A percentile compares a stretch with the other conserved stretches of the same genome.
These are phyloP conservation scores for Cinnamomum chago DNA, from an alignment of 164 flowering plant species.

Conservation along the genomic window DNA sequence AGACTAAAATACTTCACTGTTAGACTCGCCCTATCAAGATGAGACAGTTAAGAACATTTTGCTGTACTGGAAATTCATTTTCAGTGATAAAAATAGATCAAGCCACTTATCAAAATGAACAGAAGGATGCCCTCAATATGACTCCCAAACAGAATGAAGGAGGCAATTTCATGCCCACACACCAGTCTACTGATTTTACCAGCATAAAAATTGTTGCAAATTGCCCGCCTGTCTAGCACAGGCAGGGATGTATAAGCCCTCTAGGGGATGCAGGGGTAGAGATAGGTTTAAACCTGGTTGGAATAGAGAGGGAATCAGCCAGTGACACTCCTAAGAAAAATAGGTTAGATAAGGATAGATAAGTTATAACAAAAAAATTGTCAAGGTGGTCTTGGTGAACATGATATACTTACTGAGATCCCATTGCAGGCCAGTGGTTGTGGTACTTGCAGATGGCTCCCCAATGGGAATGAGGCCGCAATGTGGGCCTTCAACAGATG, in stretches of 20 bases:
- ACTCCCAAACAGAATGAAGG: neutral
- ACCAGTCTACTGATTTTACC: too few relatives aligned
- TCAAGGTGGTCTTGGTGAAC: neutral
- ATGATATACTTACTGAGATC: slow-evolving; percentile 66
- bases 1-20: too few relatives aligned
- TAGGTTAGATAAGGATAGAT: too few relatives aligned
- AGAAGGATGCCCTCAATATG: neutral
- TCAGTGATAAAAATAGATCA: neutral
- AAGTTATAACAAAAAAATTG: neutral
- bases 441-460: slow-evolving; percentile 52
- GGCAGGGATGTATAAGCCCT: too few relatives aligned
- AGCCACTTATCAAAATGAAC: neutral
- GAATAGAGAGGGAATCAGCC: too few relatives aligned
- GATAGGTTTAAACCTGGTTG: too few relatives aligned
- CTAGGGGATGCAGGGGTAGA: too few relatives aligned
- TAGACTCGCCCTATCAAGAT: neutral
- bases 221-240: too few relatives aligned
- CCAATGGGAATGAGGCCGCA: slow-evolving; percentile 92
- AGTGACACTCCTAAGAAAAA: too few relatives aligned
- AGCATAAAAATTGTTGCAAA: too few relatives aligned
- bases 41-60: too few relatives aligned
- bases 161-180: neutral
- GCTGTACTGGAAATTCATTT: neutral
- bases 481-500: slow-evolving; percentile 85
- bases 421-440: slow-evolving; percentile 94